phyloP scores from a whole-genome alignment of 139 green algal genomes.

The Ettlia oleoabundans region DNA sequence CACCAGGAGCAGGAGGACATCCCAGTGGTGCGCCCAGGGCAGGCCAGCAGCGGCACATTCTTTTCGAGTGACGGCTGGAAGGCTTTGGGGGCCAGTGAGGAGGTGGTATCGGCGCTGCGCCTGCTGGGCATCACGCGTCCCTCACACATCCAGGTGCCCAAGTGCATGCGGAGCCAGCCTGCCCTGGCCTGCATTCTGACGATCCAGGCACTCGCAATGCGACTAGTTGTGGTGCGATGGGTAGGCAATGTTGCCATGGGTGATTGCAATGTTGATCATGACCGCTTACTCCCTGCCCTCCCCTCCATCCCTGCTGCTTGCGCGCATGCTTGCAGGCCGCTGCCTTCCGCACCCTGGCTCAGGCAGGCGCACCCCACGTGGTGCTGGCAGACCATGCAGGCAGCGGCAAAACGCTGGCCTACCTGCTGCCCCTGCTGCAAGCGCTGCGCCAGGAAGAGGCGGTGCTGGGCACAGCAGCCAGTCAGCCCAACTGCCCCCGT shows the following conservation, averaged over 20 bases:
- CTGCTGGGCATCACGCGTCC: slow-evolving; percentile 68
- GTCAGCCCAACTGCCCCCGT: slow-evolving; percentile 42
- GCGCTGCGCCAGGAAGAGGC: slow-evolving; percentile 56
- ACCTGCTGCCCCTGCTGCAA: slow-evolving; percentile 86
- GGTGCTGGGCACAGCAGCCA: slow-evolving; percentile 34
- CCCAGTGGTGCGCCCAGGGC: slow-evolving; percentile 33
- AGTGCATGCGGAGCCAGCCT: no score
- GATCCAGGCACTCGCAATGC: no score
- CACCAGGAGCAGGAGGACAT: slow-evolving; percentile 11
- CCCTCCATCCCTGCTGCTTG: not conserved
- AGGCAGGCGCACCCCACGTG: slow-evolving; percentile 42
- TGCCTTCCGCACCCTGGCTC: slow-evolving; percentile 33
- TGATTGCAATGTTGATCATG: not conserved
- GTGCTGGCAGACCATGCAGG: slow-evolving; percentile 86
- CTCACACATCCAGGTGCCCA: slow-evolving; percentile 80
- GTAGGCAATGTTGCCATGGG: no score
- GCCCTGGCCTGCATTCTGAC: no score
- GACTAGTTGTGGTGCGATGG: no score
- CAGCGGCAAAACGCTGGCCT: slow-evolving; percentile 93
- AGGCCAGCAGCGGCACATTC: slow-evolving; percentile 49
- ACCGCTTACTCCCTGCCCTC: no score
- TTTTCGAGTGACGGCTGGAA: slow-evolving; percentile 57
- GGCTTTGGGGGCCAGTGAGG: slow-evolving; percentile 47
- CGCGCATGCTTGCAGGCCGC: slow-evolving; percentile 35
- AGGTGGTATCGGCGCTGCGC: slow-evolving; percentile 61